Evolutionary conservation across 2,329 filamentous ascomycete genomes (phyloP), one percentile per base, ranked within the genome.

Genomic region (Colletotrichum filicis): DNA sequence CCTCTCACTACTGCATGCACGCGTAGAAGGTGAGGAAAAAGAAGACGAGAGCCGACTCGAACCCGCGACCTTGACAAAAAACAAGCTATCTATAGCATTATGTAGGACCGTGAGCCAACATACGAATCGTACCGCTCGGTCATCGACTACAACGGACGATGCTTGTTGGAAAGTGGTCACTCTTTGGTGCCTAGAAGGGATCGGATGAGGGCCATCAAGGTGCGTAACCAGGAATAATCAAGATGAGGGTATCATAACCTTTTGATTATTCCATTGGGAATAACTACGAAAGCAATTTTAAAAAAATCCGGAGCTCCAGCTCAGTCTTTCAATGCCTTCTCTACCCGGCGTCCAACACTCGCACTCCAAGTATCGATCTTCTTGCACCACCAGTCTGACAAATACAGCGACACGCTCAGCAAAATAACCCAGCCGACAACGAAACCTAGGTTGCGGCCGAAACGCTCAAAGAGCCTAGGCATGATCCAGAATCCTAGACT

Each of bases 291-390:
- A 35, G 26, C 30, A 28, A 19, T 26, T 2, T n/a, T 37, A 6
- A 14, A 32, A 16, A 16, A 24, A 2, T 12, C 30, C 32, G 32
- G 11, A 28, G n/a, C 49, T 12, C 19, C 4, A 9, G 19, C 32
- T 57, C 52, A 60, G 22, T 73, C 67, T 14, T 57, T 30, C 49
- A 73, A 84, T 83, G 55, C 65, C 46, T 71, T 75, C 71, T 84
- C 83, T 3, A 84, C 74, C 60, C 78, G 81, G 61, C 79, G 82
- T 30, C 83, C 83, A 3, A 84, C 79, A 0, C 77, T 79, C 4
- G 79, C 76, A 53, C 83, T 84, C 83, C 83, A 84, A 0, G 70
- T 66, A 37, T 84, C 83, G 6, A 84, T 74, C 74, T 79, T 81
- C 28, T 75, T 78, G 35, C 80, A 79, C 81, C 82, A 84, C 69